A percentile compares a stretch with the other conserved stretches of the same genome.
Evolutionary conservation across 805 yeast genomes (phyloP).

Genomic region (Cyberlindnera japonica): DNA sequence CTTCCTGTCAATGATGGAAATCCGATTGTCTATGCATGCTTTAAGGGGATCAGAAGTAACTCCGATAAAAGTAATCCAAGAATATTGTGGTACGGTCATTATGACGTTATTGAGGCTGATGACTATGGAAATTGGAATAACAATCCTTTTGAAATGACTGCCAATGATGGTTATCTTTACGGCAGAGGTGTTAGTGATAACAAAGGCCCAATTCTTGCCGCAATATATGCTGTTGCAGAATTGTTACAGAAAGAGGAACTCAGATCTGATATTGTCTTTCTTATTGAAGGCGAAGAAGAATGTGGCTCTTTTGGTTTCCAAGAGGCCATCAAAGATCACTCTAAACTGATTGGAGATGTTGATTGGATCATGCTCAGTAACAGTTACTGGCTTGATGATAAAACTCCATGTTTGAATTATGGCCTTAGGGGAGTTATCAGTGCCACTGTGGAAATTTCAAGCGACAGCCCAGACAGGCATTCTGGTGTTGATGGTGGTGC

Average conservation of each 20-base stretch:
- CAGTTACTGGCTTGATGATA: slow-evolving; percentile 91
- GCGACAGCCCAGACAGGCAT: slow-evolving; percentile 84
- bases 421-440: slow-evolving; percentile 91
- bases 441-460: slow-evolving; percentile 63
- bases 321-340: slow-evolving; percentile 52
- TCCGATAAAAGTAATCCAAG: slow-evolving; percentile 32
- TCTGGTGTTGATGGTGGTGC: slow-evolving; percentile 97
- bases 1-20: slow-evolving; percentile 75
- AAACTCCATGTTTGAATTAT: slow-evolving; percentile 86
- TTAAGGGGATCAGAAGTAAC: slow-evolving; percentile 41
- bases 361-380: slow-evolving; percentile 91
- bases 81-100: slow-evolving; percentile 90
- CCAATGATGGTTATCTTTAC: slow-evolving; percentile 78
- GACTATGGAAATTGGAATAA: slow-evolving; percentile 63
- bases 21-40: slow-evolving; percentile 79
- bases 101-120: slow-evolving; percentile 86
- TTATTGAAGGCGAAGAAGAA: slow-evolving; percentile 95
- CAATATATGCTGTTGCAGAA: slow-evolving; percentile 83
- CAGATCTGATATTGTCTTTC: slow-evolving; percentile 69
- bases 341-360: slow-evolving; percentile 56
- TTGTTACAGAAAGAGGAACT: slow-evolving; percentile 49
- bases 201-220: slow-evolving; percentile 88
- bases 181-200: slow-evolving; percentile 95
- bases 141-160: slow-evolving; percentile 72
- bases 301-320: slow-evolving; percentile 86